A percentile compares a stretch with the other conserved stretches of the same genome.
phyloP scores from a whole-genome alignment of 306 rosid genomes.

The Arachis stenosperma region DNA sequence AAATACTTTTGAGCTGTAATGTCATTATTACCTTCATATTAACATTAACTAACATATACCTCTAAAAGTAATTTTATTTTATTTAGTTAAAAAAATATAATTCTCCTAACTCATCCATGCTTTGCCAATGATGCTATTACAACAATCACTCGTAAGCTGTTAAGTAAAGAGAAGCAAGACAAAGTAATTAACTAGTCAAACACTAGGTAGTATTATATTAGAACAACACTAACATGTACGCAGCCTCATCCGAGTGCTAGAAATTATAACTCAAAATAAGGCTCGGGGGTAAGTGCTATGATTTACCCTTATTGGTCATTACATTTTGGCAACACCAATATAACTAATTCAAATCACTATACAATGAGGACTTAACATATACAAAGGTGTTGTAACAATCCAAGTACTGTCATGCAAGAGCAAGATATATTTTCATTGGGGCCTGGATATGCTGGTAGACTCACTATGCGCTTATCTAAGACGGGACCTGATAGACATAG shows the following conservation, averaged over 20 bases:
- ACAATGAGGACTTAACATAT: neutral
- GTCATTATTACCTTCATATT: too few relatives aligned
- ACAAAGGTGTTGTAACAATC: too few relatives aligned
- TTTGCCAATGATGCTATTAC: neutral
- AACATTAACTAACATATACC: too few relatives aligned
- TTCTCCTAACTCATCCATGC: too few relatives aligned
- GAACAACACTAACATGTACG: neutral
- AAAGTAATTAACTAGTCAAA: neutral
- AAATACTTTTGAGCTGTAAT: too few relatives aligned
- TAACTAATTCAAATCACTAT: neutral
- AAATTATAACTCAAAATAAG: neutral
- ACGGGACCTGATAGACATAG: conserved; percentile 47
- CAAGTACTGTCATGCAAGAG: too few relatives aligned
- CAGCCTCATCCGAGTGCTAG: neutral
- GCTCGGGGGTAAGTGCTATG: neutral
- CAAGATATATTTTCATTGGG: conserved; percentile 25
- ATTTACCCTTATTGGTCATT: conserved; percentile 22
- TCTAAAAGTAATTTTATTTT: too few relatives aligned
- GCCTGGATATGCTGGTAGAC: conserved; percentile 82
- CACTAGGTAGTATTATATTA: neutral
- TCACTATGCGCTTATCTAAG: conserved; percentile 68
- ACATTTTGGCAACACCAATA: neutral
- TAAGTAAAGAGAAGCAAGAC: neutral
- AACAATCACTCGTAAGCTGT: neutral
- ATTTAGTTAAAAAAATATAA: too few relatives aligned